A percentile compares a stretch with the other conserved stretches of the same genome.
Conservation (phyloP, 306 rosid genomes). For the Trifolium pratense region DNA sequence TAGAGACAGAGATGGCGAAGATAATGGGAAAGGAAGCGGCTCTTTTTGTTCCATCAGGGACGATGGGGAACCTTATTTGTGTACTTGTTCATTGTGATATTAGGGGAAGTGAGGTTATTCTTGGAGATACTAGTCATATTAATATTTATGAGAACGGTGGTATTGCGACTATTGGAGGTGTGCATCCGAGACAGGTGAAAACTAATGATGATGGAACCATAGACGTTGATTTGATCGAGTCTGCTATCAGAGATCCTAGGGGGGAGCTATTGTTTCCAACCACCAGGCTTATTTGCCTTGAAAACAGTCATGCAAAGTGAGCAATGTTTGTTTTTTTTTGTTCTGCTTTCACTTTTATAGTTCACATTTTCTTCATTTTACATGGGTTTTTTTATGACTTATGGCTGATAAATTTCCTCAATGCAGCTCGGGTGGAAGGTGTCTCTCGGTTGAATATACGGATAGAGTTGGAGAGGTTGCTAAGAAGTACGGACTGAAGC, state of each 20-base stretch:
- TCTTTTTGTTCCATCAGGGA: conserved; percentile 91
- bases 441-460: conserved; percentile 80
- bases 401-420: conserved; percentile 20
- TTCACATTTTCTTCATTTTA: not conserved
- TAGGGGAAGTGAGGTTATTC: conserved; percentile 93
- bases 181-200: conserved; percentile 73
- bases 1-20: conserved; percentile 80
- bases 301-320: conserved; percentile 92
- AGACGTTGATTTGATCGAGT: conserved; percentile 73
- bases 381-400: not conserved
- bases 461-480: conserved; percentile 89
- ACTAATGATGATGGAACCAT: conserved; percentile 88
- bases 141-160: conserved; percentile 90
- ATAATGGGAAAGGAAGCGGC: conserved; percentile 85
- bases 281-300: conserved; percentile 91
- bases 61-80: conserved; percentile 92
- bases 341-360: conserved; percentile 9
- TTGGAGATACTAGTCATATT: conserved; percentile 81
- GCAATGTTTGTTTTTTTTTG: conserved; percentile 25
- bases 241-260: conserved; percentile 75
- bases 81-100: conserved; percentile 86
- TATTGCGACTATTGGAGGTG: conserved; percentile 88
- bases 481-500: conserved; percentile 83
- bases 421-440: conserved; percentile 90
- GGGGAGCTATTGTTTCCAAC: conserved; percentile 73